Conservation (phyloP, 2,329 filamentous ascomycete genomes). For the Corinectria fuckeliana region DNA sequence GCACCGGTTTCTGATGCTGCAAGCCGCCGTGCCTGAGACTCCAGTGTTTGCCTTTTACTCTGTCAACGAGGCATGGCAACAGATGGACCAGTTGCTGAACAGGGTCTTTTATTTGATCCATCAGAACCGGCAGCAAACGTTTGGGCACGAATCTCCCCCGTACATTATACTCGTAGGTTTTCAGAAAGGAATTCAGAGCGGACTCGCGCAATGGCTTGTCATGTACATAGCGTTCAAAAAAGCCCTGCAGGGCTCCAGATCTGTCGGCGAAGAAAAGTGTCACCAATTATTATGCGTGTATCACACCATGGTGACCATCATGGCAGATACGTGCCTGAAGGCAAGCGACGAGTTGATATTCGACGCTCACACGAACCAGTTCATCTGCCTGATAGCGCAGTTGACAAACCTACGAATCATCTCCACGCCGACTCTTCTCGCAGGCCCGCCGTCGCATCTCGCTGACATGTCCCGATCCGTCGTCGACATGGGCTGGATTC, state of each 20-base stretch:
- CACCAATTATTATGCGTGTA: constrained; percentile 45
- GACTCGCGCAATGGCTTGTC: constrained; percentile 31
- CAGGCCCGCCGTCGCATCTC: constrained; percentile 11
- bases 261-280: constrained; percentile 29
- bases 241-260: constrained; percentile 13
- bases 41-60: constrained; percentile 5
- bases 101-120: constrained; percentile 30
- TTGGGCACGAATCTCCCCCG: background rate
- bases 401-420: constrained; percentile 18
- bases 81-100: constrained; percentile 28
- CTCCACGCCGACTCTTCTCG: constrained; percentile 6
- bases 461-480: constrained; percentile 44
- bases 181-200: constrained; percentile 23
- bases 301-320: constrained; percentile 52
- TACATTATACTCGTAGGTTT: background rate
- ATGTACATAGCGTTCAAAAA: constrained; percentile 35
- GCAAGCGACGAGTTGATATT: constrained; percentile 44
- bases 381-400: constrained; percentile 42
- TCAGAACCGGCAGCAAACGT: constrained; percentile 15
- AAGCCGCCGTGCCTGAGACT: background rate
- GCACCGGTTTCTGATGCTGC: constrained; percentile 22
- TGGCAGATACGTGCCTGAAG: constrained; percentile 45
- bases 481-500: constrained; percentile 52
- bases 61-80: constrained; percentile 30
- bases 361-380: constrained; percentile 43